phyloP scores from a whole-genome alignment of 1,284 basidiomycete genomes.

The Thelephora terrestris region DNA sequence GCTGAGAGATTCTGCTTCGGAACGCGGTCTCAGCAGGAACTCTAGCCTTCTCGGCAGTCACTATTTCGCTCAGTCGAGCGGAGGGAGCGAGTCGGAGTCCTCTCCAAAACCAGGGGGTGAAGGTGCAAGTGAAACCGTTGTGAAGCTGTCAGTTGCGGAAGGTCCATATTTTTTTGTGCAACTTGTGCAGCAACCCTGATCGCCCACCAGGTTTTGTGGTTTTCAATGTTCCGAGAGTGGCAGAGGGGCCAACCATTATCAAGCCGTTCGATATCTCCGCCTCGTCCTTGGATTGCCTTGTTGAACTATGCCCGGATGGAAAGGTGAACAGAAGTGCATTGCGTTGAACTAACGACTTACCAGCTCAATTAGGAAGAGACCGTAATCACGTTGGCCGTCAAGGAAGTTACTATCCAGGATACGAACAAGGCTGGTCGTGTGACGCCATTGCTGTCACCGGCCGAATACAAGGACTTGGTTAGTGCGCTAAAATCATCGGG shows the following conservation, averaged over 20 bases:
- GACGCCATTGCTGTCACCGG: slow-evolving; percentile 38
- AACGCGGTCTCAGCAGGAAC: slow-evolving; percentile 37
- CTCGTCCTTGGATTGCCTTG: slow-evolving; percentile 52
- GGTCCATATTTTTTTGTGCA: slow-evolving; percentile 27
- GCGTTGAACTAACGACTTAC: neutral
- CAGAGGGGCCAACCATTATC: slow-evolving; percentile 9
- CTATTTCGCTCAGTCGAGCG: slow-evolving; percentile 58
- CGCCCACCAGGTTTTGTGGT: slow-evolving; percentile 29
- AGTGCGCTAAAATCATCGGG: slow-evolving; percentile 14
- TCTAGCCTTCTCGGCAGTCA: slow-evolving; percentile 76
- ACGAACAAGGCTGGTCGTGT: slow-evolving; percentile 25
- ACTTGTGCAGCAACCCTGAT: slow-evolving; percentile 2
- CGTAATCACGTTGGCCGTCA: slow-evolving; percentile 49
- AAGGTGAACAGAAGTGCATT: slow-evolving; percentile 35
- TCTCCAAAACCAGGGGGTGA: slow-evolving; percentile 19
- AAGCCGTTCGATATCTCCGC: slow-evolving; percentile 49
- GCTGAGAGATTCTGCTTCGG: slow-evolving; percentile 18
- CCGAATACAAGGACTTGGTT: slow-evolving; percentile 46
- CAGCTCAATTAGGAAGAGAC: slow-evolving; percentile 52
- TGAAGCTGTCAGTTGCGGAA: slow-evolving; percentile 49
- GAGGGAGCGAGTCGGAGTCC: slow-evolving; percentile 26
- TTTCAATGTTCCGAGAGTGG: slow-evolving; percentile 31
- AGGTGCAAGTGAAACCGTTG: slow-evolving; percentile 30
- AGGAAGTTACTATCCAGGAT: slow-evolving; percentile 50
- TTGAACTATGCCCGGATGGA: slow-evolving; percentile 61